Evolutionary conservation across 306 rosid genomes (phyloP).

Genomic region (Castanospermum australe): DNA sequence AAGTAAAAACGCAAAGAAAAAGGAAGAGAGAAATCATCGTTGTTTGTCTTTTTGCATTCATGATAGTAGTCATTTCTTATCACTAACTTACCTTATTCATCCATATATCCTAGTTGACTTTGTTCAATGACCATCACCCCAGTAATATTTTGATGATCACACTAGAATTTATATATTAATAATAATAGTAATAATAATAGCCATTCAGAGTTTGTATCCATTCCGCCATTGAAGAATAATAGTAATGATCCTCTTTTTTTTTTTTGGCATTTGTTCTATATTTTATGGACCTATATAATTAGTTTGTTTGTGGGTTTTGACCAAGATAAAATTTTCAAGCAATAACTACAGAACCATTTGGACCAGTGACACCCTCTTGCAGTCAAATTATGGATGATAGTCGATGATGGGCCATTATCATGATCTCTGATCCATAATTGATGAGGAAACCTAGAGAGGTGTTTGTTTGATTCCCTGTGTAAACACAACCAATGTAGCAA

Average conservation of each 20-base stretch:
- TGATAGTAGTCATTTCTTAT: conserved; percentile 27
- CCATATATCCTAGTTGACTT: conserved; percentile 36
- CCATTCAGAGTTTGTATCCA: neutral
- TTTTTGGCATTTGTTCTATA: neutral
- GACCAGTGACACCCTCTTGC: neutral
- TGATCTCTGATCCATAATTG: conserved; percentile 19
- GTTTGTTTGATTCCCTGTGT: neutral
- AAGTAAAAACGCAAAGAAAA: neutral
- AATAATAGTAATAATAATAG: neutral
- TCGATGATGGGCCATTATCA: conserved; percentile 15
- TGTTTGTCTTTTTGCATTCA: conserved; percentile 45
- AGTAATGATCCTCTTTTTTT: neutral
- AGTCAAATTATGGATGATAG: conserved; percentile 26
- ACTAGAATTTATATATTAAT: neutral
- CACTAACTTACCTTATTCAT: conserved; percentile 31
- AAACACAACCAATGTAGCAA: too few relatives aligned
- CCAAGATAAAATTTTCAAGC: conserved; percentile 22
- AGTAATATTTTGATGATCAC: neutral
- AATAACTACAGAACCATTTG: conserved; percentile 17
- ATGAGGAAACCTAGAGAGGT: conserved; percentile 18
- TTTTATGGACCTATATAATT: conserved; percentile 21
- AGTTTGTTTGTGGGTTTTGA: conserved; percentile 22
- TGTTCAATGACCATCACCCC: neutral
- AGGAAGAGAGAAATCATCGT: conserved; percentile 29
- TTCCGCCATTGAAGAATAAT: neutral